phyloP scores from a whole-genome alignment of 2,329 filamentous ascomycete genomes.

The Podosphaera aphanis region DNA sequence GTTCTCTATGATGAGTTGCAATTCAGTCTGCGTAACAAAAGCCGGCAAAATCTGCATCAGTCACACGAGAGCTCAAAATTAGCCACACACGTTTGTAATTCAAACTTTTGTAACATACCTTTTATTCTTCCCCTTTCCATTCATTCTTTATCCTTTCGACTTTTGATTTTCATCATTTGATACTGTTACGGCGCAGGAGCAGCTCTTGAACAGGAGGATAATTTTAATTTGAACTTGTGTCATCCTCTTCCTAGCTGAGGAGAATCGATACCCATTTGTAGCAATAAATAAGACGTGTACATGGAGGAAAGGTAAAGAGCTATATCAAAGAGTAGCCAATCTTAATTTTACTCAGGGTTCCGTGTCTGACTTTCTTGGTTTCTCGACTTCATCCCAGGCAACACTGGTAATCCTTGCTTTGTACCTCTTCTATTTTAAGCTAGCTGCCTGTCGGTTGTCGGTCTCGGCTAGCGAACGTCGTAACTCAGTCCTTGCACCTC shows the following conservation, averaged over 20 bases:
- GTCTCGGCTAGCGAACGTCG: too few relatives aligned
- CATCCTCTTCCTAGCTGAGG: background rate
- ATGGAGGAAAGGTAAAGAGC: background rate
- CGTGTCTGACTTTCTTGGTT: too few relatives aligned
- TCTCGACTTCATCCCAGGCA: too few relatives aligned
- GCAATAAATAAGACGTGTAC: background rate
- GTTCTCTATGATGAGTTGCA: background rate
- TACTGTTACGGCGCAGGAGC: background rate
- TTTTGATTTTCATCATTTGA: background rate
- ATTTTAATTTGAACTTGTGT: background rate
- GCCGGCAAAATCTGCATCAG: background rate
- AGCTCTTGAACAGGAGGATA: background rate
- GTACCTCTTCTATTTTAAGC: too few relatives aligned
- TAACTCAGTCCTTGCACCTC: too few relatives aligned
- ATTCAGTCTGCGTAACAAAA: background rate
- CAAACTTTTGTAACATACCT: background rate
- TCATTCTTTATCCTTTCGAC: background rate
- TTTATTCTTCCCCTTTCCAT: background rate
- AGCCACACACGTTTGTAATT: background rate
- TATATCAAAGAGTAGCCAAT: too few relatives aligned
- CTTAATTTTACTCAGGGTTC: too few relatives aligned
- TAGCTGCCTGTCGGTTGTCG: too few relatives aligned
- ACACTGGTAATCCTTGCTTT: too few relatives aligned
- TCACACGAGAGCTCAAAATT: background rate
- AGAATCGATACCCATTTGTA: background rate